Percentiles rank a stretch among this genome's conserved stretches.
phyloP scores from a whole-genome alignment of 2,329 filamentous ascomycete species.

The Keithomyces neogunnii region DNA sequence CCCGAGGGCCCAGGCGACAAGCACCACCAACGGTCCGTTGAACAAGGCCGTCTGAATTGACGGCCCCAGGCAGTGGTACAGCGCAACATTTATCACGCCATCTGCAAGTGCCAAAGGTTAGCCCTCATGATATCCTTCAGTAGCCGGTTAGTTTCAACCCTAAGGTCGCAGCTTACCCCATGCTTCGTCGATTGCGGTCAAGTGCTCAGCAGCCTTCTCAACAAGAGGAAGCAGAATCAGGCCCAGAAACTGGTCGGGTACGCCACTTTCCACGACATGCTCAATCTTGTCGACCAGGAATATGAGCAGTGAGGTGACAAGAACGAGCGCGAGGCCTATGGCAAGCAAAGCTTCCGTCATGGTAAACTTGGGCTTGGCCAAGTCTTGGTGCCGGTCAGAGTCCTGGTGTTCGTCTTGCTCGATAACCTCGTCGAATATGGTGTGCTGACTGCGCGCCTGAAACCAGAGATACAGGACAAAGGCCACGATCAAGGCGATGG shows the following conservation, averaged over 20 bases:
- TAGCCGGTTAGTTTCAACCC: too few species aligned
- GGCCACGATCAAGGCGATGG: conserved; percentile 61
- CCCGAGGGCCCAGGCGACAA: conserved; percentile 72
- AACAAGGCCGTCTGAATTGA: conserved; percentile 86
- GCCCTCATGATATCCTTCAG: too few species aligned
- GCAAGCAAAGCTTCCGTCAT: conserved; percentile 64
- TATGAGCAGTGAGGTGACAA: conserved; percentile 39
- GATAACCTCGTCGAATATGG: conserved; percentile 67
- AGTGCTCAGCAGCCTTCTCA: conserved; percentile 63
- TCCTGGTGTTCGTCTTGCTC: conserved; percentile 62
- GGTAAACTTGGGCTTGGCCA: conserved; percentile 59
- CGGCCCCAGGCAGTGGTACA: conserved; percentile 77
- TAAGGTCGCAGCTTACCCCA: conserved; percentile 30
- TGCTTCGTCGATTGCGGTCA: conserved; percentile 63
- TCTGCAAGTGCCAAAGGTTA: conserved; percentile 11
- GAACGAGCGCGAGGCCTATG: conserved; percentile 47
- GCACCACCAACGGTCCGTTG: conserved; percentile 74
- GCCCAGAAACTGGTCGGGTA: conserved; percentile 30
- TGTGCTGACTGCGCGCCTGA: conserved; percentile 69
- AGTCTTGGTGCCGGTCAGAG: conserved; percentile 52
- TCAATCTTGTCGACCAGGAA: conserved; percentile 60
- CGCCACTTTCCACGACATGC: conserved; percentile 28
- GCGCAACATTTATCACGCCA: conserved; percentile 54
- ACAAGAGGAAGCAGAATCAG: conserved; percentile 60
- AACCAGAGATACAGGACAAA: conserved; percentile 63